These are phyloP conservation scores for Phycomyces nitens DNA, from an alignment of 192 early-diverging fungal species.

Conservation along the genomic window DNA sequence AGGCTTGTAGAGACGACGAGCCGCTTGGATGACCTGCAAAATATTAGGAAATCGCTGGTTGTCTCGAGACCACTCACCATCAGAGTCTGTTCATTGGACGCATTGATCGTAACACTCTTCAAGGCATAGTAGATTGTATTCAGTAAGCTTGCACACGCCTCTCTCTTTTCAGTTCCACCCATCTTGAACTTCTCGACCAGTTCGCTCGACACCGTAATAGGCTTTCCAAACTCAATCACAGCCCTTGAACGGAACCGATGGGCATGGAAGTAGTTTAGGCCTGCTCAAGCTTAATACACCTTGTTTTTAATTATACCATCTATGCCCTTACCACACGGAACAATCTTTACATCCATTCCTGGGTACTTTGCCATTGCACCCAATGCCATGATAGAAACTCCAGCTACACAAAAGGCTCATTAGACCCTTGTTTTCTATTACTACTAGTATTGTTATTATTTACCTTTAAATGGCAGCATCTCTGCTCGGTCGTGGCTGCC, in stretches of 20 bases:
- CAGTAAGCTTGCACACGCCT: conserved; percentile 78
- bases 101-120: conserved; percentile 87
- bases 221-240: conserved; percentile 96
- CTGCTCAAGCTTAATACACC: conserved; percentile 2
- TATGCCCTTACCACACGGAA: conserved; percentile 60
- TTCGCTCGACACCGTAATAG: conserved; percentile 74
- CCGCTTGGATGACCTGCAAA: conserved; percentile 83
- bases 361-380: conserved; percentile 87
- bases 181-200: conserved; percentile 78
- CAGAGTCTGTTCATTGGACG: conserved; percentile 87
- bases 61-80: conserved; percentile 52
- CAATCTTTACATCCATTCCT: conserved; percentile 83
- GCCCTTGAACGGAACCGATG: conserved; percentile 92
- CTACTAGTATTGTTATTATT: background rate
- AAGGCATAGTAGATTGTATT: conserved; percentile 74
- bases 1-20: conserved; percentile 90
- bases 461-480: conserved; percentile 92
- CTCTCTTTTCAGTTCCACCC: conserved; percentile 80
- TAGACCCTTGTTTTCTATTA: too few relatives aligned
- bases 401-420: conserved; percentile 50
- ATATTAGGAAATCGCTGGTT: background rate
- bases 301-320: background rate
- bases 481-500: conserved; percentile 95
- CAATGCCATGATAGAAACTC: conserved; percentile 80
- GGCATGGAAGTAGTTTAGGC: conserved; percentile 95